Evolutionary conservation across 257 asterid genomes (phyloP).

Genomic region (Solanum chaucha): DNA sequence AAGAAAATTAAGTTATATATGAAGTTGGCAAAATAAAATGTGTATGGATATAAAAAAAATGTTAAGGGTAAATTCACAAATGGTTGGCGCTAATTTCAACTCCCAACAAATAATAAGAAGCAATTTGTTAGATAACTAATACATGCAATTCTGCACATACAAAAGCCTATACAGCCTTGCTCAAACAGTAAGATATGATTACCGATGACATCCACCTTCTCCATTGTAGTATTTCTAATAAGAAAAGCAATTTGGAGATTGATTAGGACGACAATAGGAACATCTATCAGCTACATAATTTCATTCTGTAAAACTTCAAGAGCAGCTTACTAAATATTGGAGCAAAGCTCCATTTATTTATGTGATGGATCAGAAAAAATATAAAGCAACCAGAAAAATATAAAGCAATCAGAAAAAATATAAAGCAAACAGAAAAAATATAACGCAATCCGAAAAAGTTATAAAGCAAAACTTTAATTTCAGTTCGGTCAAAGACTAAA

Average conservation of each 20-base stretch:
- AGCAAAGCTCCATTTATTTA: background rate
- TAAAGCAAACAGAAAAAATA: background rate
- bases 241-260: background rate
- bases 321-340: background rate
- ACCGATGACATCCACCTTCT: background rate
- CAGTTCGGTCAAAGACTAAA: background rate
- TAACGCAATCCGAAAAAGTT: background rate
- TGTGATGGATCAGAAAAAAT: background rate
- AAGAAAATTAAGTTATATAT: background rate
- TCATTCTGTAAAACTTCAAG: background rate
- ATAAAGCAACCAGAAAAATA: too few relatives aligned
- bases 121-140: background rate
- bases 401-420: background rate
- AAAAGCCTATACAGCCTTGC: background rate
- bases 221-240: background rate
- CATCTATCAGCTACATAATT: background rate
- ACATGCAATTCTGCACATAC: background rate
- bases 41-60: background rate
- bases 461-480: background rate
- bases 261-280: background rate
- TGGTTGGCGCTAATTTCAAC: background rate
- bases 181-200: background rate
- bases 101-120: background rate
- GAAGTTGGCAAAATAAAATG: background rate
- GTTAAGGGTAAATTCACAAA: background rate